Evolutionary conservation across 1,284 basidiomycete species (phyloP), one percentile per base, ranked within the genome.

Genomic region (Apiotrichum siamense): DNA sequence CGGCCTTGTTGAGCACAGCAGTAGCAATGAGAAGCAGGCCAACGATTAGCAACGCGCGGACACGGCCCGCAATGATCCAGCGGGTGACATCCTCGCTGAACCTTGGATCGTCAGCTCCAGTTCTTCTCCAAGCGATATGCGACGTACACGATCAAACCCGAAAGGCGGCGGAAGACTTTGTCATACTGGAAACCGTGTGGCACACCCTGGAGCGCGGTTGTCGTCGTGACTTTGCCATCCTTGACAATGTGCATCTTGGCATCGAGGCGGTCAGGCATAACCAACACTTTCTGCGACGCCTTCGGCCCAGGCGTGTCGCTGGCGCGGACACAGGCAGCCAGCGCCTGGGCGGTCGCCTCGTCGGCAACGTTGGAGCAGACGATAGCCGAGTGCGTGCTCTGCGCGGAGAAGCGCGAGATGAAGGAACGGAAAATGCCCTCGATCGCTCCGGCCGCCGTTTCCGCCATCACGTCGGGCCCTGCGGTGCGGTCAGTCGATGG

Each of bases 391-490:
- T 31, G 24, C 7, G 18, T 20, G 39, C 17, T 18, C 29, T 42
- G 39, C n/a, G 25, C 39, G 3, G 27, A 23, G 24, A 48, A 36
- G 18, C 47, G 47, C 7, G 39, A 17, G 23, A 35, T 17, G 21
- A 36, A 5, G 1, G 39, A 42, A n/a, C 47, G 47, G 29, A 27
- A 50, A 18, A 32, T 15, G 41, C 40, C 48, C 6, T 25, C 12
- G 23, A 50, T 36, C 7, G 36, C 26, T 4, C 26, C 33, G 3
- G 27, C 41, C 20, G 36, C 26, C 7, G 36, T 38, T 26, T 25
- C 18, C 20, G 15, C 18, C 29, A 50, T 44, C 21, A 44, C 17
- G 35, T 44, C 48, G 18, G 26, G 12, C 33, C 41, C 47, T 48
- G 47, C 21, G n/a, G 23, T 17, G 11, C 17, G 18, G 9, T 15